Evolutionary conservation across 2,329 filamentous ascomycete genomes (phyloP).

Genomic region (Eutypa lata): DNA sequence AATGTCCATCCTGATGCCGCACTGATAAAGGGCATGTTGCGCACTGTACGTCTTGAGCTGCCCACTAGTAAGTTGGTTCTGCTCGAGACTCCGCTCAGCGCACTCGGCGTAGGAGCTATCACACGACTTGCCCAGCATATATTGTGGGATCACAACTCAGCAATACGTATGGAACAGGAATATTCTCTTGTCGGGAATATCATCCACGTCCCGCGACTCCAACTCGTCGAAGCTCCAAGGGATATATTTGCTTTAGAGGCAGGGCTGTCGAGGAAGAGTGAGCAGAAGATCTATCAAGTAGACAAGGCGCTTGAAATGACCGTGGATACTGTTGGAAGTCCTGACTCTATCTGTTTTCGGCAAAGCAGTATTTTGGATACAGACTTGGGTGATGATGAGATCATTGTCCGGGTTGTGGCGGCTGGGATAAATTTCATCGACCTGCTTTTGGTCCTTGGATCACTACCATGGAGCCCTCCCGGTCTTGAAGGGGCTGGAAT

Average conservation of each 20-base stretch:
- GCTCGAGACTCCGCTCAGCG: slow-evolving; percentile 9
- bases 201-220: too few relatives aligned
- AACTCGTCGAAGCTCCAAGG: slow-evolving; percentile 10
- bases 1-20: slow-evolving; percentile 6
- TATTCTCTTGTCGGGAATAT: too few relatives aligned
- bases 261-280: slow-evolving; percentile 12
- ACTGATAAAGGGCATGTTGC: slow-evolving; percentile 13
- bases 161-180: too few relatives aligned
- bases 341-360: slow-evolving; percentile 22
- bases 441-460: slow-evolving; percentile 16
- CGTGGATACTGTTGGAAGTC: slow-evolving; percentile 18
- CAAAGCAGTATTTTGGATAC: slow-evolving; percentile 8
- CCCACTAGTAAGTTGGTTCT: slow-evolving; percentile 8
- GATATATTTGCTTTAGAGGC: slow-evolving; percentile 9
- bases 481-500: slow-evolving; percentile 10
- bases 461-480: slow-evolving; percentile 17
- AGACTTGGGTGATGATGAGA: slow-evolving; percentile 12
- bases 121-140: too few relatives aligned
- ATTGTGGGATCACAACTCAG: too few relatives aligned
- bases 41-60: slow-evolving; percentile 12
- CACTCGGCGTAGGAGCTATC: slow-evolving; percentile 6
- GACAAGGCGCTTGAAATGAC: slow-evolving; percentile 21
- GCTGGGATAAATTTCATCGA: slow-evolving; percentile 19
- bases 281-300: slow-evolving; percentile 18
- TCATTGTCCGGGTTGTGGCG: slow-evolving; percentile 15